A percentile compares a stretch with the other conserved stretches of the same genome.
Conservation (phyloP, 495 filamentous ascomycete genomes). For the Hypoxylon fragiforme region DNA sequence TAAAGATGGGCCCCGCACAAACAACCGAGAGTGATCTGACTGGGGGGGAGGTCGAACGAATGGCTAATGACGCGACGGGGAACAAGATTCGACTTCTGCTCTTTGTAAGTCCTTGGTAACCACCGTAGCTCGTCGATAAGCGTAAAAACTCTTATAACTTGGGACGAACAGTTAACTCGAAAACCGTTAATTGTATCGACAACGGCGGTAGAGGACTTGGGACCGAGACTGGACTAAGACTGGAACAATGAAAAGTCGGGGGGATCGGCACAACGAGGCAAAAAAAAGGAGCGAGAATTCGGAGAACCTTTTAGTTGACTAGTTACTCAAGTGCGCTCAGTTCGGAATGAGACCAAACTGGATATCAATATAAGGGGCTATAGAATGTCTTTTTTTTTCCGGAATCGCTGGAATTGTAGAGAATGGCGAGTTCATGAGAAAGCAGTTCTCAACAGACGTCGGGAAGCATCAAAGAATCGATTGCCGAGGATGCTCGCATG, state of each 20-base stretch:
- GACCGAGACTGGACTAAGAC: slow-evolving; percentile 3
- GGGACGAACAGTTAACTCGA: slow-evolving; percentile 7
- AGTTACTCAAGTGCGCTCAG: slow-evolving; percentile 22
- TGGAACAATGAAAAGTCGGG: slow-evolving; percentile 23
- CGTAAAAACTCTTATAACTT: slow-evolving; percentile 2
- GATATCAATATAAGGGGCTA: slow-evolving; percentile 27
- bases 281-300: slow-evolving; percentile 27
- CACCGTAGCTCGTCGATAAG: slow-evolving; percentile 1
- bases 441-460: slow-evolving; percentile 9
- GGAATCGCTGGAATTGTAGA: slow-evolving; percentile 7
- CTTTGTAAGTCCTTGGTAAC: neutral
- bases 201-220: neutral
- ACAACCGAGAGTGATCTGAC: slow-evolving; percentile 32
- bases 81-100: slow-evolving; percentile 4
- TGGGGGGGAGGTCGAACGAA: slow-evolving; percentile 21
- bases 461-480: slow-evolving; percentile 18
- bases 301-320: slow-evolving; percentile 14
- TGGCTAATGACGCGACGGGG: slow-evolving; percentile 23
- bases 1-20: slow-evolving; percentile 45
- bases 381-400: slow-evolving; percentile 23
- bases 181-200: neutral
- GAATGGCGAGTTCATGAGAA: slow-evolving; percentile 13
- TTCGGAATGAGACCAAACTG: slow-evolving; percentile 7
- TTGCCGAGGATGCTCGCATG: slow-evolving; percentile 11
- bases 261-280: slow-evolving; percentile 30